Base-by-base conservation (phyloP, 2,329 filamentous ascomycete genomes). In the Arachnomyces sp. region DNA sequence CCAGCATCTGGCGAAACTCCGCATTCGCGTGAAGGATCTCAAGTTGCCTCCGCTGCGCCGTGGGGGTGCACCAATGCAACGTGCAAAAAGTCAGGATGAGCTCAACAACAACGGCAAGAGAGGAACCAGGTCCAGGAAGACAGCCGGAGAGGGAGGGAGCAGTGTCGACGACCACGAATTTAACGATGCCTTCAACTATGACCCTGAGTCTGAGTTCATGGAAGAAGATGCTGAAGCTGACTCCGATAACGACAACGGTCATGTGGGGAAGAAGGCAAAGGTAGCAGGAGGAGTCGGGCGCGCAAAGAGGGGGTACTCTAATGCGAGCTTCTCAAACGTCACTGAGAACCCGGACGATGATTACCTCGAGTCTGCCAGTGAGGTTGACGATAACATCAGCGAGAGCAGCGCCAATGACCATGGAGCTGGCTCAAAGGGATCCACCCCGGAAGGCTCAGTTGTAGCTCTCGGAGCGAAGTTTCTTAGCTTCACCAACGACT, bases 1-100 rank as follows among this genome's bases (percentile, higher is more conserved):
- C 1, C 68, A 72, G 45, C 68, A 71, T 38, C 51, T 71, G 11
- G 56, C 65, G 0, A 71, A 72, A 43, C 46, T 71, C 2, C 65
- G 68, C 7, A 36, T 30, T 13, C 57, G 59, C 20, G 57, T 67
- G 43, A 43, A 55, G 7, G 43, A 49, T 2, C 50, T 52, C 3
- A 55, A 55, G 0, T 67, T 67, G 3, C 65, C 66, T 7, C 53
- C 60, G 14, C 50, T 67, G 5, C 60, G 58, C 39, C 61, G 66
- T 28, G 58, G 58, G 12, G 53, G 52, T 9, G 43, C 46, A 31
- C 11, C 8, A 9, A 13, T 5, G 17, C 18, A 28, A 31, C 18
- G 12, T 8, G 6, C 16, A 8, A 37, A 38, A 15, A 25, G 11
- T 5, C 9, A 3, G 1, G 28, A 34, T 12, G 49, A 12, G 25